Percentiles rank a stretch among this genome's conserved stretches.
phyloP scores from a whole-genome alignment of 2,329 filamentous ascomycete genomes.

The Myriosclerotinia curreyana region DNA sequence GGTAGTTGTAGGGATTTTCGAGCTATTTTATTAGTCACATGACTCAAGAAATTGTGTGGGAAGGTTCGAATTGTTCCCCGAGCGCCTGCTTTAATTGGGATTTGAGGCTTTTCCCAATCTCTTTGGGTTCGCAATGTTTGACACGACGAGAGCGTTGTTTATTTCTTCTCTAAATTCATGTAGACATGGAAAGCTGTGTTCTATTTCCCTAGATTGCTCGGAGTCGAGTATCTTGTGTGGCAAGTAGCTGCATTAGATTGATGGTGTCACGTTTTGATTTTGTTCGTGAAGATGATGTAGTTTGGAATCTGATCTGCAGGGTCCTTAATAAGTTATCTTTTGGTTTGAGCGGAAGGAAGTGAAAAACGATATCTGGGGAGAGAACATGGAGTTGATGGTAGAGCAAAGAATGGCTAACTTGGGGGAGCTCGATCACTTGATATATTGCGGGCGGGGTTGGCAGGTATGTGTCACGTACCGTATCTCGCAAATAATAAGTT shows the following conservation, averaged over 20 bases:
- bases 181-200: background rate
- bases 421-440: background rate
- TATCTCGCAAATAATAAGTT: background rate
- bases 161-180: background rate
- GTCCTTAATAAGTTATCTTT: too few relatives aligned
- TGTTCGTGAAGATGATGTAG: background rate
- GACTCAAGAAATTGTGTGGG: background rate
- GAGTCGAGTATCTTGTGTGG: background rate
- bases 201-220: background rate
- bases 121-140: too few relatives aligned
- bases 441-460: background rate
- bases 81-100: too few relatives aligned
- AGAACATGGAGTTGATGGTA: background rate
- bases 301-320: background rate
- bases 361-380: too few relatives aligned
- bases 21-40: background rate
- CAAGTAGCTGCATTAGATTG: background rate
- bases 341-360: background rate
- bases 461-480: background rate
- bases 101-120: too few relatives aligned
- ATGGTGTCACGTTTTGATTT: background rate
- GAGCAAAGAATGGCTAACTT: background rate
- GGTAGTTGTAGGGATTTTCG: background rate
- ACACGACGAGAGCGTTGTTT: too few relatives aligned
- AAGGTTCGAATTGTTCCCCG: too few relatives aligned